Base-by-base conservation (phyloP, 2,329 filamentous ascomycete genomes). In the Aspergillus ruber region DNA sequence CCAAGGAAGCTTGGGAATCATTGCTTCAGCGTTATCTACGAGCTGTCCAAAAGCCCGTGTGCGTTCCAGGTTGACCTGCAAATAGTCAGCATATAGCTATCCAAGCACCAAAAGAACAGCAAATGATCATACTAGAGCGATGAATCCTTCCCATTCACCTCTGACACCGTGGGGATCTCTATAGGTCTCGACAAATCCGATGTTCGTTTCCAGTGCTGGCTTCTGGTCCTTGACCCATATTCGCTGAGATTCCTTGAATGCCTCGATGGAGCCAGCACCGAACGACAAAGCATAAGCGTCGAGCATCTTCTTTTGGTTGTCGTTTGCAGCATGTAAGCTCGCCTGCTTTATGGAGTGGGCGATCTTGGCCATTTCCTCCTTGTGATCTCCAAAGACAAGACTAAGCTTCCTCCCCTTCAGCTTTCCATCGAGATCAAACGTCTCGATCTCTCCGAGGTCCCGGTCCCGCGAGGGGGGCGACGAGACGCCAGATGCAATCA, bases 1-100 rank as follows among this genome's bases (percentile, higher is more conserved):
- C 93, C 93, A 98, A 0, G 93, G 93, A 12, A 98, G 74, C 52
- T 94, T 82, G 6, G 90, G 88, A 44, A 98, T 96, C 64, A 95
- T 84, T 41, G 76, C 75, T 9, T 90, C 86, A 0, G 93, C 90
- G 21, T 84, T 84, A 17, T 84, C 78, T 4, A 97, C 93, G 1
- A 97, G 80, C 56, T 86, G 85, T 6, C 85, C 86, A 63, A 97
- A 97, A 1, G 90, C 88, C 49, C 80, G 81, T 1, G 91, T 98
- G 17, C 91, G 84, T 66, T 96, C 91, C 62, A 91, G 77, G 70
- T 97, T 97, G 41, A 97, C 69, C 69, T 71, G 39, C 4, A 32
- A 32, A 48, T 12, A 43, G 45, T 56, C 74, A 50, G 72, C 69
- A 38, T 15, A 23, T 7, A 13, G 32, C 8, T 18, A 9, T 2